A percentile compares a stretch with the other conserved stretches of the same genome.
phyloP scores from a whole-genome alignment of 1,284 basidiomycete genomes.

The Marasmius tenuissimus region DNA sequence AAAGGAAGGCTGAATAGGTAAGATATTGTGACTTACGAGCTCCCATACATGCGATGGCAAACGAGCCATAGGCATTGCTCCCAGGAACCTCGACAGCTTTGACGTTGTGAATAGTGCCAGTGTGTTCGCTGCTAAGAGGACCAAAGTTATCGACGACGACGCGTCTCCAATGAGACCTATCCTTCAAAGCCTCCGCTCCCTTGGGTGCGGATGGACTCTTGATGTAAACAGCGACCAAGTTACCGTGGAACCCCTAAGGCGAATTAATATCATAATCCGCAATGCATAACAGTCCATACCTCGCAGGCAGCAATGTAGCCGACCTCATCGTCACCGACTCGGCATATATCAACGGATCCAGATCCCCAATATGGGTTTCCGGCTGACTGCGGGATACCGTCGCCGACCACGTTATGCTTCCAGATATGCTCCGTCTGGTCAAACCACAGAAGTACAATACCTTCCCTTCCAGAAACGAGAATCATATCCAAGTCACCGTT shows the following conservation, averaged over 20 bases:
- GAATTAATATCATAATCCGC: neutral
- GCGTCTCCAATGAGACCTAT: slow-evolving; percentile 22
- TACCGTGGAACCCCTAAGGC: slow-evolving; percentile 29
- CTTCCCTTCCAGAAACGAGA: slow-evolving; percentile 28
- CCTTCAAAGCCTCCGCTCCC: slow-evolving; percentile 16
- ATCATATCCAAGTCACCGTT: slow-evolving; percentile 23
- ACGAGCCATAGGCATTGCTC: slow-evolving; percentile 19
- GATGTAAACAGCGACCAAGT: slow-evolving; percentile 26
- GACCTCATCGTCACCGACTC: slow-evolving; percentile 23
- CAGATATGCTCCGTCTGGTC: slow-evolving; percentile 9
- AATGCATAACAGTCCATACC: slow-evolving; percentile 11
- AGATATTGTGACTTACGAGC: neutral
- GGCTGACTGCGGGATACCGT: slow-evolving; percentile 15
- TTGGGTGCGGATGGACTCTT: slow-evolving; percentile 18
- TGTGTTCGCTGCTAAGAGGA: slow-evolving; percentile 20
- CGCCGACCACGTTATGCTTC: slow-evolving; percentile 21
- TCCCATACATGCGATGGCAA: slow-evolving; percentile 27
- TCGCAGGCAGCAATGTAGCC: slow-evolving; percentile 30
- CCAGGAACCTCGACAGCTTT: slow-evolving; percentile 6
- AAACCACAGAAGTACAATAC: slow-evolving; percentile 25
- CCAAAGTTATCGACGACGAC: slow-evolving; percentile 26
- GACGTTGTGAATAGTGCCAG: slow-evolving; percentile 28
- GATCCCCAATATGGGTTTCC: slow-evolving; percentile 25
- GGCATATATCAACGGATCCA: slow-evolving; percentile 23
- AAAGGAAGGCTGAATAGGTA: too few species aligned